phyloP scores from a whole-genome alignment of 805 yeast genomes.

The Starmerella scarabaei region DNA sequence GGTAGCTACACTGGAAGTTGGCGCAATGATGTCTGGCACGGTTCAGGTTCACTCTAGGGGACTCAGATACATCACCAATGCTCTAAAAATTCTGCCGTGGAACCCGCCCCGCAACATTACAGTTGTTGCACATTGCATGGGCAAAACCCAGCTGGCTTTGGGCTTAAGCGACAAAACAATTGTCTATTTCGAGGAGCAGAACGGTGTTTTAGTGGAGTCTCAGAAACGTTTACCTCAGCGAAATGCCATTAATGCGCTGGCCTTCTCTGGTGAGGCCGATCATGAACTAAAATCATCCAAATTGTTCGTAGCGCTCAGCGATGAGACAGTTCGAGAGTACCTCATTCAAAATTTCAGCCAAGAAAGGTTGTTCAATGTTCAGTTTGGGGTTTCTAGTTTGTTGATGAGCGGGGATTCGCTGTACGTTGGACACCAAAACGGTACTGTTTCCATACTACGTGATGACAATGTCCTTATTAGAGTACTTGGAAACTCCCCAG shows the following conservation, averaged over 20 bases:
- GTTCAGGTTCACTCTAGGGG: slow-evolving; percentile 67
- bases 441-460: slow-evolving; percentile 1
- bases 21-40: slow-evolving; percentile 54
- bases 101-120: slow-evolving; percentile 58
- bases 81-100: slow-evolving; percentile 50
- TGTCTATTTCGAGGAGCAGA: slow-evolving; percentile 69
- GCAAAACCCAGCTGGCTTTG: slow-evolving; percentile 53
- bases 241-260: slow-evolving; percentile 18
- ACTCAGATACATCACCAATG: slow-evolving; percentile 40
- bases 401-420: neutral
- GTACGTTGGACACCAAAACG: slow-evolving; percentile 12
- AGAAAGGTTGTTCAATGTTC: neutral
- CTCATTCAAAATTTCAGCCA: slow-evolving; percentile 3
- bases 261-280: slow-evolving; percentile 37
- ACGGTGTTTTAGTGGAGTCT: slow-evolving; percentile 58
- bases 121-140: slow-evolving; percentile 47
- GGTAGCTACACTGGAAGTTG: slow-evolving; percentile 53
- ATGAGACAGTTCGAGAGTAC: slow-evolving; percentile 49
- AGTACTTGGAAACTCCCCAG: slow-evolving; percentile 60
- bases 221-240: slow-evolving; percentile 44
- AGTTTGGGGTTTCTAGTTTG: neutral
- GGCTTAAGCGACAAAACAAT: slow-evolving; percentile 62
- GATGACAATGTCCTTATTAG: slow-evolving; percentile 37
- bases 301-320: slow-evolving; percentile 60
- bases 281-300: slow-evolving; percentile 40